Evolutionary conservation across 768 basidiomycete species (phyloP).

Genomic region (Lentinula edodes): DNA sequence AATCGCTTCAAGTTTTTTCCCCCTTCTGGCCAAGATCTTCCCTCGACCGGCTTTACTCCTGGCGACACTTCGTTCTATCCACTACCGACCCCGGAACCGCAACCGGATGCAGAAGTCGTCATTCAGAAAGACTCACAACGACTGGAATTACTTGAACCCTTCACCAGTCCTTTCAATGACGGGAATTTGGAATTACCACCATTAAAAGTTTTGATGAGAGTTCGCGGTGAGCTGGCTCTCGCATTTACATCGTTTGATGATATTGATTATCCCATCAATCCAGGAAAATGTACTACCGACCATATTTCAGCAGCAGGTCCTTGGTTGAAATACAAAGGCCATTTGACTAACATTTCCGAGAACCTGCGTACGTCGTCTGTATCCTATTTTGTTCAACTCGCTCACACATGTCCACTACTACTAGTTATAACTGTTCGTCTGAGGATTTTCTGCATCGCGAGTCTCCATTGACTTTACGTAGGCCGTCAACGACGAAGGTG

Average conservation of each 20-base stretch:
- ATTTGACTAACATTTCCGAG: conserved; percentile 93
- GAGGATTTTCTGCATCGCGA: background rate
- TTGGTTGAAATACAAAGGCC: conserved; percentile 99
- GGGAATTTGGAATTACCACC: conserved; percentile 69
- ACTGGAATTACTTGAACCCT: conserved; percentile 83
- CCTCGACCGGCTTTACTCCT: conserved; percentile 72
- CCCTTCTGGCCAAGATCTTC: conserved; percentile 82
- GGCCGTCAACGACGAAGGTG: conserved; percentile 94
- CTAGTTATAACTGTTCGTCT: conserved; percentile 3
- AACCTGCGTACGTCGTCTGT: conserved; percentile 66
- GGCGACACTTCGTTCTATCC: conserved; percentile 80
- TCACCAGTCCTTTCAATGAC: conserved; percentile 66
- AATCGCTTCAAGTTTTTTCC: conserved; percentile 78
- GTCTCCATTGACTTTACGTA: conserved; percentile 18
- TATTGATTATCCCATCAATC: background rate
- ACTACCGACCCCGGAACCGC: conserved; percentile 62
- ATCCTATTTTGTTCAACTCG: background rate
- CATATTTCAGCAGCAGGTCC: conserved; percentile 98
- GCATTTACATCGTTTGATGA: no score
- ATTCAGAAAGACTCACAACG: conserved; percentile 79
- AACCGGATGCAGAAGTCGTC: conserved; percentile 68
- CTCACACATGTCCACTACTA: background rate
- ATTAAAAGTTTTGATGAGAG: conserved; percentile 82
- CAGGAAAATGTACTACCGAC: conserved; percentile 85
- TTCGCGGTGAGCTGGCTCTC: conserved; percentile 57